phyloP scores from a whole-genome alignment of 495 filamentous ascomycete genomes.

The Amphirosellinia nigrospora region DNA sequence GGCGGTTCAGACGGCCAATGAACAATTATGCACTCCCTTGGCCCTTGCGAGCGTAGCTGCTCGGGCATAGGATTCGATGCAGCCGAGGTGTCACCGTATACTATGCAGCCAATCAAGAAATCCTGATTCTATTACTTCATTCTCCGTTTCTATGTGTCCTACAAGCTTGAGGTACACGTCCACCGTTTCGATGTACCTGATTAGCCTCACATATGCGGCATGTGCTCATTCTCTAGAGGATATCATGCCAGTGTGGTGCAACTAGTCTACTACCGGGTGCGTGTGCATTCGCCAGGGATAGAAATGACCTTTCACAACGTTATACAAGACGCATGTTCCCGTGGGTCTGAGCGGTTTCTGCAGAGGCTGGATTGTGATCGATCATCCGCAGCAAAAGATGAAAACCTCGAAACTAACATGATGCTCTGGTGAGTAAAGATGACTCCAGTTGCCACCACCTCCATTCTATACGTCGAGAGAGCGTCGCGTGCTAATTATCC shows the following conservation, averaged over 20 bases:
- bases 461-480: constrained; percentile 5
- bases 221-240: constrained; percentile 8
- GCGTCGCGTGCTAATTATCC: constrained; percentile 17
- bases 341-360: constrained; percentile 1
- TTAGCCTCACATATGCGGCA: constrained; percentile 17
- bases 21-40: not conserved
- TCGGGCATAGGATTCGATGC: constrained; percentile 22
- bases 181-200: constrained; percentile 9
- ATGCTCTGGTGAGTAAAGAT: constrained; percentile 19
- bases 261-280: not conserved
- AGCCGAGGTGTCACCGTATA: constrained; percentile 25
- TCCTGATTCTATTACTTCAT: constrained; percentile 23
- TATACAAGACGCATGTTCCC: constrained; percentile 18
- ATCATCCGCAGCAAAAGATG: constrained; percentile 5
- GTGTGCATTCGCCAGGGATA: not conserved
- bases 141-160: constrained; percentile 16
- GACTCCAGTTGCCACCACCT: constrained; percentile 1
- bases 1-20: constrained; percentile 21
- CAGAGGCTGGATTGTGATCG: not conserved
- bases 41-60: not conserved
- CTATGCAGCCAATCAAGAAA: constrained; percentile 25
- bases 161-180: constrained; percentile 5
- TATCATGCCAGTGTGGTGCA: constrained; percentile 21
- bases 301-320: constrained; percentile 10
- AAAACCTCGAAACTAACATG: constrained; percentile 1